phyloP scores from a whole-genome alignment of 768 basidiomycete species.

The Boletus pseudopeckii region DNA sequence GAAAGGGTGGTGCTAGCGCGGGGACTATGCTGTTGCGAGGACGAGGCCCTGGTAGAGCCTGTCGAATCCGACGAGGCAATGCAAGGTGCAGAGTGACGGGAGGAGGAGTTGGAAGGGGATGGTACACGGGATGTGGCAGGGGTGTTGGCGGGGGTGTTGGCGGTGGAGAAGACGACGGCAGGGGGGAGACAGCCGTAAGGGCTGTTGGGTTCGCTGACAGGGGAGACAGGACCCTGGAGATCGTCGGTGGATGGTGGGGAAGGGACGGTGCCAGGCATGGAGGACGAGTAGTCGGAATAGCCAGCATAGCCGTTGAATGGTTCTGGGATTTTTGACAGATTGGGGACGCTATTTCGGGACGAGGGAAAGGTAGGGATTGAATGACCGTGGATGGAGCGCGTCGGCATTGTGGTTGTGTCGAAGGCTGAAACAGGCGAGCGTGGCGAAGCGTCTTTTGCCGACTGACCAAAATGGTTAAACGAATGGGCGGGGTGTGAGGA shows the following conservation, averaged over 20 bases:
- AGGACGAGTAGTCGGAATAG: conserved; percentile 61
- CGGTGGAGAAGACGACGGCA: conserved; percentile 55
- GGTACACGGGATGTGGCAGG: conserved; percentile 47
- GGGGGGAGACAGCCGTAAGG: conserved; percentile 59
- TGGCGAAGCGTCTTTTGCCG: conserved; percentile 28
- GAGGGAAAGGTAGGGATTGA: conserved; percentile 35
- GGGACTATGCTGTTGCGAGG: conserved; percentile 25
- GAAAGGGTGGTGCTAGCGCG: conserved; percentile 47
- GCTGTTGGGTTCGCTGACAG: conserved; percentile 32
- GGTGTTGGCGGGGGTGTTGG: conserved; percentile 45
- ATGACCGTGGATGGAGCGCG: conserved; percentile 38
- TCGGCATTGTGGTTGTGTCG: conserved; percentile 51
- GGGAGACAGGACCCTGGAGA: conserved; percentile 24
- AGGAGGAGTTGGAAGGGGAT: conserved; percentile 23
- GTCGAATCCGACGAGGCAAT: conserved; percentile 19
- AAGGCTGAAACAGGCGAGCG: conserved; percentile 45
- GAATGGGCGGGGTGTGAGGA: conserved; percentile 34
- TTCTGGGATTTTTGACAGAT: conserved; percentile 39
- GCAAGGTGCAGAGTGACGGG: conserved; percentile 14
- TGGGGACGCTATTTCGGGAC: conserved; percentile 26
- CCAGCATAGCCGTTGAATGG: conserved; percentile 70
- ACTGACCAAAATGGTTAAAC: conserved; percentile 30
- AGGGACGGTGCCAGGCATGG: conserved; percentile 56
- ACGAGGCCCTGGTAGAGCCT: conserved; percentile 24
- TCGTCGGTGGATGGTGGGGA: conserved; percentile 32